Evolutionary conservation across 1,284 basidiomycete genomes (phyloP), one percentile per base, ranked within the genome.

Genomic region (Tilletiaria anomala): DNA sequence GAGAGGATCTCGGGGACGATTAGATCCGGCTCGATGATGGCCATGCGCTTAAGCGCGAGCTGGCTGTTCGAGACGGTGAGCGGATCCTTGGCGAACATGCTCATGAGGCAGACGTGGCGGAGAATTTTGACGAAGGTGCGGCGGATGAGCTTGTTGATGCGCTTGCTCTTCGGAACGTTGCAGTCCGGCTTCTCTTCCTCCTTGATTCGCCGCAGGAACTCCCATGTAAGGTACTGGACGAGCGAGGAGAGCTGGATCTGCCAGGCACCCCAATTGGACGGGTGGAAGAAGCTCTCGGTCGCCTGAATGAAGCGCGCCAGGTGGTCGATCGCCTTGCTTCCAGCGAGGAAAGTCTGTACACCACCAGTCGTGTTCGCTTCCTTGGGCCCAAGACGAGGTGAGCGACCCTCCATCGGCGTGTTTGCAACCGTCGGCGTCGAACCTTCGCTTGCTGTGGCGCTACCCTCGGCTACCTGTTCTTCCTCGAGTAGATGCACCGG

Each of bases 1-100:
- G 96, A 88, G 31, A 99, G 73, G 6, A 97, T 73, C 24, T 88
- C 81, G 0, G 91, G 89, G 77, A 97, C 82, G 53, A 97, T 76
- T 32, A 94, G 71, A 18, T 76, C 74, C 0, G 91, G 87, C 59
- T 93, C 86, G 4, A 97, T 74, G 42, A 83, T 71, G 1, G 82
- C 78, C 70, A 89, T 72, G 19, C 74, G 73, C 46, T 81, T 79
- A 23, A 73, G 54, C 4, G 69, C 68, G 3, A 64, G 63, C 26
- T 74, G 70, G 3, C 73, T 69, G 2, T 70, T 67, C 2, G 69
- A 65, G 15, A 72, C 70, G 14, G 73, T 71, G 23, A 72, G 56
- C 37, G 70, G 64, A 40, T 73, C 73, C 69, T 96, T 94, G 39
- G 86, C 80, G 70, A 97, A 99, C 81, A 99, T 93, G 17, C 85